Evolutionary conservation across 169 alveolate species (phyloP).

Genomic region (Plasmodium vivax): DNA sequence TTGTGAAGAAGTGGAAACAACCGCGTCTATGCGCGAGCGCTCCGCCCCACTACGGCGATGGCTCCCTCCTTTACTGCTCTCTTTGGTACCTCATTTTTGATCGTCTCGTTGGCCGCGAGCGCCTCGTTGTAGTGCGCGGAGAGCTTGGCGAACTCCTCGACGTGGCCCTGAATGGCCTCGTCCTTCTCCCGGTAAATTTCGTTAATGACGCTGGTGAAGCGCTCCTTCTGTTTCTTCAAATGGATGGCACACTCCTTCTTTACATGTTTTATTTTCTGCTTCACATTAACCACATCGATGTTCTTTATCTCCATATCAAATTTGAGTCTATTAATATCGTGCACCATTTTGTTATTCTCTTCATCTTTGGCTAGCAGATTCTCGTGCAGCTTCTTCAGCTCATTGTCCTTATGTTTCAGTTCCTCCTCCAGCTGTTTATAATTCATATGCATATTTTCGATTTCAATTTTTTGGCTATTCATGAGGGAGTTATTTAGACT

Average conservation of each 20-base stretch:
- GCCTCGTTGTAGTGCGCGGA: slow-evolving; percentile 22
- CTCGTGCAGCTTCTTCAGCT: slow-evolving; percentile 46
- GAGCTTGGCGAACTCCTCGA: slow-evolving; percentile 26
- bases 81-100: slow-evolving; percentile 34
- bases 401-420: slow-evolving; percentile 65
- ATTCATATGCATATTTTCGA: slow-evolving; percentile 73
- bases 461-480: slow-evolving; percentile 66
- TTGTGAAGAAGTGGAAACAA: neutral
- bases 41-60: neutral
- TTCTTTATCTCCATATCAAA: slow-evolving; percentile 63
- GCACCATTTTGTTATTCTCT: slow-evolving; percentile 47
- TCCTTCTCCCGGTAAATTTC: slow-evolving; percentile 60
- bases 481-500: slow-evolving; percentile 54
- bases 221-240: slow-evolving; percentile 60
- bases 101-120: slow-evolving; percentile 9
- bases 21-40: no score
- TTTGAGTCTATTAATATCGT: slow-evolving; percentile 44
- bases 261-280: slow-evolving; percentile 34
- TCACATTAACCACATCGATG: slow-evolving; percentile 25
- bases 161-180: slow-evolving; percentile 44
- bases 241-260: slow-evolving; percentile 48
- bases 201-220: slow-evolving; percentile 28
- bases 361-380: slow-evolving; percentile 49
- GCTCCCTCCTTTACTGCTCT: neutral
- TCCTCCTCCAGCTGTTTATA: slow-evolving; percentile 73